A percentile compares a stretch with the other conserved stretches of the same genome.
phyloP scores from a whole-genome alignment of 352 stramenopile genomes.

The Pythium pyrilobum region DNA sequence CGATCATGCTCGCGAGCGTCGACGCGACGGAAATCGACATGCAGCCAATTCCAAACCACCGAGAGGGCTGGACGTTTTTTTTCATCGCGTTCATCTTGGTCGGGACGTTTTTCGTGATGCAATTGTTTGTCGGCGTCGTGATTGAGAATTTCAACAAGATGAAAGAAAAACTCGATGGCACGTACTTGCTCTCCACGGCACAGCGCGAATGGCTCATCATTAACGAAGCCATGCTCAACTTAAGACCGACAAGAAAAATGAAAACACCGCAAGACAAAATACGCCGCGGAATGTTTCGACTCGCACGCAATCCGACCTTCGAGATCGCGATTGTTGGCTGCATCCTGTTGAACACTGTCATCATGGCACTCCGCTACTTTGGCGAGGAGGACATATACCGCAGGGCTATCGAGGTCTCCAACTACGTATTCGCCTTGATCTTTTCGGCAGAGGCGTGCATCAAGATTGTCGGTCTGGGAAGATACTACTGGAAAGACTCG shows the following conservation, averaged over 20 bases:
- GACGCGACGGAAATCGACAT: conserved; percentile 88
- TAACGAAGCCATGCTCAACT: conserved; percentile 47
- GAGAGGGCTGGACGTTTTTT: conserved; percentile 69
- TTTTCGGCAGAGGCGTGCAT: conserved; percentile 80
- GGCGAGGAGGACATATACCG: conserved; percentile 68
- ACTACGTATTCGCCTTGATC: conserved; percentile 77
- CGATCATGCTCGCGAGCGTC: conserved; percentile 83
- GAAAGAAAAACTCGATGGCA: conserved; percentile 58
- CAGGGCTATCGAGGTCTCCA: conserved; percentile 54
- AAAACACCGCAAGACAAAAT: conserved; percentile 38
- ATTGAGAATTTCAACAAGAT: conserved; percentile 91
- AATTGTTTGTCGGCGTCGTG: conserved; percentile 93
- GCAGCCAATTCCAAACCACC: conserved; percentile 83
- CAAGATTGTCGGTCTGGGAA: conserved; percentile 76
- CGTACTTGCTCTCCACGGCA: conserved; percentile 60
- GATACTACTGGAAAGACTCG: conserved; percentile 70
- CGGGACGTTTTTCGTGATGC: conserved; percentile 89
- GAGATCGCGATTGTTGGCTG: conserved; percentile 73
- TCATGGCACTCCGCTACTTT: conserved; percentile 84
- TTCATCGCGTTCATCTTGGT: conserved; percentile 90
- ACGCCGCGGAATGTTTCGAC: conserved; percentile 27
- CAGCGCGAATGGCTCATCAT: conserved; percentile 75
- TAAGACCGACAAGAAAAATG: conserved; percentile 35
- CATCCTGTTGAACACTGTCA: conserved; percentile 86
- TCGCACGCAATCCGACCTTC: conserved; percentile 53